Evolutionary conservation across 305 asterid genomes (phyloP).

Genomic region (Andrographis paniculata): DNA sequence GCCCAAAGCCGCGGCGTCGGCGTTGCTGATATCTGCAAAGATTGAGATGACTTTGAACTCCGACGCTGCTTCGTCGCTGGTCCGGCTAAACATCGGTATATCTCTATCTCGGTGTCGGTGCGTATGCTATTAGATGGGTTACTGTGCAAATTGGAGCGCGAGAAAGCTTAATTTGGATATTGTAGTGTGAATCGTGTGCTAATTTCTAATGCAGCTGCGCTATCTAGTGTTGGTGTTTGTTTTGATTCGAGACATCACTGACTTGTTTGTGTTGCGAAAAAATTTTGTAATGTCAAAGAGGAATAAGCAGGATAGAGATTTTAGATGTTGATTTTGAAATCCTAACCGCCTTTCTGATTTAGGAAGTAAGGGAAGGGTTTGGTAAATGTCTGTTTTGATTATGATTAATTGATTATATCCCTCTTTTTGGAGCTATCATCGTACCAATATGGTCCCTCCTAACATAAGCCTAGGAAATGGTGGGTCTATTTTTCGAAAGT

Average conservation of each 20-base stretch:
- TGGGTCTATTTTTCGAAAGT: no score
- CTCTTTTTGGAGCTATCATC: no score
- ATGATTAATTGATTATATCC: no score
- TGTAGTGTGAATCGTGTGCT: not conserved
- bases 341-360: no score
- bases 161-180: not conserved
- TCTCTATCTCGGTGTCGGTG: not conserved
- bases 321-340: no score
- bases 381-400: no score
- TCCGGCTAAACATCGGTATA: constrained; percentile 71
- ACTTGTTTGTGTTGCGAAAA: not conserved
- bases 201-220: not conserved
- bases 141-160: constrained; percentile 3
- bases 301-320: not conserved
- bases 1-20: not conserved
- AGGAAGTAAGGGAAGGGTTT: no score
- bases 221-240: not conserved
- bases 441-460: no score
- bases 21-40: not conserved
- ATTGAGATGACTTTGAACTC: constrained; percentile 32
- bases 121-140: not conserved
- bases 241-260: not conserved
- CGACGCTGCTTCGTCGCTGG: constrained; percentile 32
- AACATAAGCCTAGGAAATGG: no score
- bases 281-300: not conserved